Evolutionary conservation across 1,284 basidiomycete species (phyloP), one percentile per base, ranked within the genome.

Genomic region (Entoloma clypeatum): DNA sequence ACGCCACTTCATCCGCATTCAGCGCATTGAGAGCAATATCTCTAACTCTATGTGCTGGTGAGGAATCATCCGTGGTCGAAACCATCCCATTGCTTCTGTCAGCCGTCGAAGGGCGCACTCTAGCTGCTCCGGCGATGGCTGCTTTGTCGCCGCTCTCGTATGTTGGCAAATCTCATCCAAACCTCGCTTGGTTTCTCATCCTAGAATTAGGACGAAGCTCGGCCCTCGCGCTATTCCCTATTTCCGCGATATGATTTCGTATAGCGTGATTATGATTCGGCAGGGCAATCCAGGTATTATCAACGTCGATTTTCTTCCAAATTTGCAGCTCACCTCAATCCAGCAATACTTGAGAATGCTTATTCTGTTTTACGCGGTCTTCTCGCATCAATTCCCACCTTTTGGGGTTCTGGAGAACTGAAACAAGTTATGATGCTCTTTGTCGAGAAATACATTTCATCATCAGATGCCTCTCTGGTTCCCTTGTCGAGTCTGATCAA

Each of bases 191-290:
- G 45, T 23, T 40, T 39, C 28, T 47, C 39, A 48, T 36, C 28
- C 13, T 3, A 25, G 24, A n/a, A 48, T 26, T 49, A 91, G 89
- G 16, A 62, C 71, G 13, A 82, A 81, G 41, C 74, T 94, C n/a
- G 90, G 88, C 0, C 89, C 92, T 14, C 81, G 92, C 0, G 71
- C 90, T 36, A 90, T 96, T 37, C 89, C 92, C 5, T 75, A 80
- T 63, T 83, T 93, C 61, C 80, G 80, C 41, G 71, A 77, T n/a
- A 75, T 92, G 34, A 72, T 88, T 22, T 64, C 75, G 5, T 69
- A 79, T 38, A 78, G 77, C 45, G 67, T 81, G 19, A 49, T 58
- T 7, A 56, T 81, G 27, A 65, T 84, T 31, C 68, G 68, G 11
- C 65, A 71, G 40, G 60, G 63, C 24, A 58, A 67, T 17, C 53